Conservation (phyloP, 2,329 filamentous ascomycete genomes). For the Plenodomus lindquistii region DNA sequence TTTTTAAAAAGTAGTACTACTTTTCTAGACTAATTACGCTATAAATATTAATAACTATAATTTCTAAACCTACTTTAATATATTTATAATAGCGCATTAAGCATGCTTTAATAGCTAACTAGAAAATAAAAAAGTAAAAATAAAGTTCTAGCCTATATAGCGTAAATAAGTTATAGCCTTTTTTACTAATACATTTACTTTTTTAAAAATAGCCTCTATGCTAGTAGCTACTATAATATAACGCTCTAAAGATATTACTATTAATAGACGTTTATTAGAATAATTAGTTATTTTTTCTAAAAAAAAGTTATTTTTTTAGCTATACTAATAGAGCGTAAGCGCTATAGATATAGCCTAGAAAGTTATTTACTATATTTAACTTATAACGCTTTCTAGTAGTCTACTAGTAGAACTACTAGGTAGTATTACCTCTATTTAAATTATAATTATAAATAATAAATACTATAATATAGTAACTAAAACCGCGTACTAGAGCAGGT, state of each 20-base stretch:
- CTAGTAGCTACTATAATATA: slow-evolving; percentile 19
- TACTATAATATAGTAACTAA: slow-evolving; percentile 52
- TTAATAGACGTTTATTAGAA: slow-evolving; percentile 33
- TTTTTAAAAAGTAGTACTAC: slow-evolving; percentile 48
- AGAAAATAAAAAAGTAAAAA: slow-evolving; percentile 46
- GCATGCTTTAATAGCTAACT: slow-evolving; percentile 48
- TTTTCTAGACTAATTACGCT: slow-evolving; percentile 46
- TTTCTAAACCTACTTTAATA: slow-evolving; percentile 47
- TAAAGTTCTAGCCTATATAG: slow-evolving; percentile 53
- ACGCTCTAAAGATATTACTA: slow-evolving; percentile 29
- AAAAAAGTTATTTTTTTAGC: too few relatives aligned
- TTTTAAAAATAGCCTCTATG: slow-evolving; percentile 15
- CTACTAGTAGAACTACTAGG: too few relatives aligned
- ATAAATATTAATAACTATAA: too few relatives aligned
- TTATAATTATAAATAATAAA: slow-evolving; percentile 43
- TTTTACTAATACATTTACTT: slow-evolving; percentile 15
- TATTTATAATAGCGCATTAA: slow-evolving; percentile 36
- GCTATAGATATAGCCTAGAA: too few relatives aligned
- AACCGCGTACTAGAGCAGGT: slow-evolving; percentile 49
- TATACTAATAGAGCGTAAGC: too few relatives aligned
- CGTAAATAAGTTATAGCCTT: slow-evolving; percentile 30
- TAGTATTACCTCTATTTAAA: slow-evolving; percentile 10
- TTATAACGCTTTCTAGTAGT: too few relatives aligned
- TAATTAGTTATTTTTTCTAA: slow-evolving; percentile 43
- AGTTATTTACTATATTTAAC: too few relatives aligned